Evolutionary conservation across 2,329 filamentous ascomycete genomes (phyloP), one percentile per base, ranked within the genome.

Genomic region (Aspergillus chevalieri): DNA sequence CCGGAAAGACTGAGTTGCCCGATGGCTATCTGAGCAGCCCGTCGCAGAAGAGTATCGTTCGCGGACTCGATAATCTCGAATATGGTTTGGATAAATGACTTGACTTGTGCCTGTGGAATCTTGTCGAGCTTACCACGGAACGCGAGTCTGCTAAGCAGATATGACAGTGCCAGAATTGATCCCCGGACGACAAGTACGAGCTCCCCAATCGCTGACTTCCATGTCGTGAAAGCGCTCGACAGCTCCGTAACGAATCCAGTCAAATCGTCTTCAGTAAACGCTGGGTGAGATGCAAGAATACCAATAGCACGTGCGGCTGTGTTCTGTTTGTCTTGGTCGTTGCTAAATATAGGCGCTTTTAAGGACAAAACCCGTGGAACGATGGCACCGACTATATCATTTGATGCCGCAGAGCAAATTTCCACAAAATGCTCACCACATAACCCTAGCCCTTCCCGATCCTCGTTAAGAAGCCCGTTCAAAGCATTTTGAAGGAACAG

Each of bases 241-340:
- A 86, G 69, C 0, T 69, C 61, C 14, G 66, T 55, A 21, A 83
- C 62, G 7, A 74, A 67, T 14, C 65, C 68, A 7, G 70, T 59
- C 10, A 83, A 59, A 3, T 70, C 61, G 10, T 67, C 60, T 0
- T 70, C 57, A 2, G 74, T 59, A 49, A 71, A 69, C 3, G 67
- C 61, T 26, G 68, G 61, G 64, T 92, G 86, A 0, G 89, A 85
- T 1, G 80, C 83, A 4, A 96, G 69, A 10, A 95, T 85, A 0
- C 90, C 91, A 58, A 90, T 82, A 0, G 83, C 80, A 52, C 83
- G 83, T 14, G 89, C 84, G 1, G 84, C 84, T 24, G 85, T 74
- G 34, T 76, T 74, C 33, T 91, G 80, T 5, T 86, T 77, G 48
- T 82, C 78, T 52, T 82, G 78, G 56, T 87, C 85, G 63, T 91